Conservation (phyloP, 345 rosid genomes). For the Citrus maxima region DNA sequence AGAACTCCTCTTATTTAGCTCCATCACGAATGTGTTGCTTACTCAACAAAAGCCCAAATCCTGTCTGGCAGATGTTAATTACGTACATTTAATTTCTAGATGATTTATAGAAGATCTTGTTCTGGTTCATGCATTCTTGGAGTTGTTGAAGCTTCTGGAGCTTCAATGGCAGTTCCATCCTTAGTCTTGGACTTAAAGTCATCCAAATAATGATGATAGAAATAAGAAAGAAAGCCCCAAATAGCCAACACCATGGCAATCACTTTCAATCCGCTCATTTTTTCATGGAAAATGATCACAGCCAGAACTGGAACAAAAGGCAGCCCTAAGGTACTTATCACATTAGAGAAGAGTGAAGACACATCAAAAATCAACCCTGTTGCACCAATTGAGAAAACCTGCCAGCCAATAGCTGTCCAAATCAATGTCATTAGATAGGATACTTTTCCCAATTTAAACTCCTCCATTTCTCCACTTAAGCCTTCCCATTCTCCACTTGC, state of each 20-base stretch:
- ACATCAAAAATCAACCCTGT: conserved; percentile 39
- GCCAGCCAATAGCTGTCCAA: conserved; percentile 35
- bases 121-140: background rate
- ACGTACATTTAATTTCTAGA: background rate
- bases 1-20: background rate
- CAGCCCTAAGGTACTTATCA: conserved; percentile 25
- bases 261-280: conserved; percentile 37
- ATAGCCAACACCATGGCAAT: conserved; percentile 35
- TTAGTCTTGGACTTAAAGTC: background rate
- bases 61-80: background rate
- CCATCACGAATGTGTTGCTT: background rate
- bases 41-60: background rate
- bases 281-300: conserved; percentile 33
- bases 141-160: background rate
- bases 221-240: conserved; percentile 40
- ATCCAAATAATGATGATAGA: conserved; percentile 39
- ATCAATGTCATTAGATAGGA: conserved; percentile 31
- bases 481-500: conserved; percentile 42
- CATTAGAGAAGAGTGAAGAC: conserved; percentile 39
- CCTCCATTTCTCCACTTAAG: conserved; percentile 30
- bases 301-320: conserved; percentile 40
- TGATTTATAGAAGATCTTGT: background rate
- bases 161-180: background rate
- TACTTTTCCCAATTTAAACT: conserved; percentile 29
- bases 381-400: conserved; percentile 24